Base-by-base conservation (phyloP, 2,329 filamentous ascomycete genomes). In the Blastomyces parvus region DNA sequence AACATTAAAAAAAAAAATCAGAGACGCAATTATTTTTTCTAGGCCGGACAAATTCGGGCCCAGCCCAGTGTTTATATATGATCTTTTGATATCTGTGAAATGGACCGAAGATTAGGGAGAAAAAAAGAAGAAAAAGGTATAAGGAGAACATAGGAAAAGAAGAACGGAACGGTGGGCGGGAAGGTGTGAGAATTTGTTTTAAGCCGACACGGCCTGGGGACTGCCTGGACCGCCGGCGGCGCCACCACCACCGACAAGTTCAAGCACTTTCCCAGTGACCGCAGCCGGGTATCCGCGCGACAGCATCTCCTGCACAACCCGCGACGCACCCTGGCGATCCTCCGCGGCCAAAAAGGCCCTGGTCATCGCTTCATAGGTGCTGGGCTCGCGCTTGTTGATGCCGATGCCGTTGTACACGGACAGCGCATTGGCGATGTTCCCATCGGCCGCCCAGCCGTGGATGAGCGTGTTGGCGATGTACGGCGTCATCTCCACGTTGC, bases 381-480 rank as follows among this genome's bases (percentile, higher is more conserved):
- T 97, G 3, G 94, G 94, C 80, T 99, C 94, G 63, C 94, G 87
- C 78, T 88, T 91, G 62, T 86, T 84, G 36, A 85, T 83, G 9
- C 87, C 84, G 3, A 99, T 87, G n/a, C 84, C 82, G 64, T 89
- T 83, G 73, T 96, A 99, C 66, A 97, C 86, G 30, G 83, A 79
- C 72, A 87, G 86, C 22, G 91, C 90, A 76, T 91, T 92, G 65
- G 80, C 77, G 55, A 97, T 89, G 67, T 95, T 84, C 77, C 88
- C 88, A 74, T 89, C 89, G 17, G 88, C 84, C 27, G 93, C 90
- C 93, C 94, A 99, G 67, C 94, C 94, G 73, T 97, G 92, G 71
- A 99, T 97, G 56, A 99, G 83, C 6, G 93, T 96, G 80, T 99
- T 99, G 72, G 94, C 94, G 73, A 99, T 97, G 78, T 99, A 99